phyloP scores from a whole-genome alignment of 2,329 filamentous ascomycete species.

The Neonectria faginata region DNA sequence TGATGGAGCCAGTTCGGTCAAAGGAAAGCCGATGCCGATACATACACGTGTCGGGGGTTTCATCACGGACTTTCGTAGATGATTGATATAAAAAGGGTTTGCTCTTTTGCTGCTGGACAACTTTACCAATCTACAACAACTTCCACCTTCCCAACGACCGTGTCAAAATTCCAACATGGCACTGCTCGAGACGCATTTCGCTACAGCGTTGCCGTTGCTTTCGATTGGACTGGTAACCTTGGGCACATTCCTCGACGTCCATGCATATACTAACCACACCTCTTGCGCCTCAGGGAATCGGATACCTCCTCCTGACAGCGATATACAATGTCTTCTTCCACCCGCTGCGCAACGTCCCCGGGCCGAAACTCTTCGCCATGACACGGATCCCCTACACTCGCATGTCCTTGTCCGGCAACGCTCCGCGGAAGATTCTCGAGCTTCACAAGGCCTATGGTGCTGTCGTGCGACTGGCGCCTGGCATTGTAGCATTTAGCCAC shows the following conservation, averaged over 20 bases:
- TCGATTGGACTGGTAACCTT: neutral
- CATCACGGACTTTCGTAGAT: neutral
- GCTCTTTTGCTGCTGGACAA: too few relatives aligned
- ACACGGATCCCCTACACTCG: constrained; percentile 17
- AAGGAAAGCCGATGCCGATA: neutral
- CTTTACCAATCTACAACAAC: neutral
- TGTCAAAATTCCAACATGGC: neutral
- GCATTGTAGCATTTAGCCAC: constrained; percentile 12
- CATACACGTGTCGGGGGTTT: neutral
- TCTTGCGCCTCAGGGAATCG: neutral
- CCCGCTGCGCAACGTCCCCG: constrained; percentile 17
- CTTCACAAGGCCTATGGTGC: constrained; percentile 15
- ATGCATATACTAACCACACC: neutral
- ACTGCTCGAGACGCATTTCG: neutral
- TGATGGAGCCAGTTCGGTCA: neutral
- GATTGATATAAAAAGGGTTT: neutral
- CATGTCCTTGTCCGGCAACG: constrained; percentile 12
- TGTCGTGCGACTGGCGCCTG: constrained; percentile 10
- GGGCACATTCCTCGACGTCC: neutral
- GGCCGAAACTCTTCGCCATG: constrained; percentile 9
- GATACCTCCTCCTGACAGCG: constrained; percentile 6
- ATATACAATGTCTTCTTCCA: constrained; percentile 22
- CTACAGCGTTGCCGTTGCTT: constrained; percentile 1
- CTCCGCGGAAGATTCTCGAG: neutral
- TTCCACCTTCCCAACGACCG: neutral